A percentile compares a stretch with the other conserved stretches of the same genome.
These are phyloP conservation scores for Phytophthora citrophthora DNA, from an alignment of 352 stramenopile genomes.

Conservation along the genomic window DNA sequence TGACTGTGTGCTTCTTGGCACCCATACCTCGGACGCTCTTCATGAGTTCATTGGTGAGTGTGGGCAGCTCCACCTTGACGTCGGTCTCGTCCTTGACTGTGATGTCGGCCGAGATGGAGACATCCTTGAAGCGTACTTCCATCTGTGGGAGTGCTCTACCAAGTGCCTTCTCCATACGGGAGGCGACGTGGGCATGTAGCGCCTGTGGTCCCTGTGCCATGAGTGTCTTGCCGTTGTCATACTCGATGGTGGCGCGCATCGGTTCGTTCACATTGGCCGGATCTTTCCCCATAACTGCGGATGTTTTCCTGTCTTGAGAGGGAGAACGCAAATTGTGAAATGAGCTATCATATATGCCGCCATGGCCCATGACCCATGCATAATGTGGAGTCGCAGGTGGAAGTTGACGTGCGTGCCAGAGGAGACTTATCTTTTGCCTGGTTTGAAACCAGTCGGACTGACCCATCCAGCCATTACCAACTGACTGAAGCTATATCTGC, in stretches of 20 bases:
- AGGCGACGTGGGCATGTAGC: conserved; percentile 37
- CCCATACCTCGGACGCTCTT: conserved; percentile 21
- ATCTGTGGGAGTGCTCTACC: conserved; percentile 39
- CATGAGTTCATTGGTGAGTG: conserved; percentile 29
- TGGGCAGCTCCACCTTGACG: conserved; percentile 26
- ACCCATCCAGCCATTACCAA: not conserved
- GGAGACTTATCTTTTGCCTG: conserved; percentile 1
- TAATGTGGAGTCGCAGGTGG: not conserved
- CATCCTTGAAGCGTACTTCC: conserved; percentile 45
- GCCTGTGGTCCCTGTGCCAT: conserved; percentile 35
- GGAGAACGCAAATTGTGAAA: not conserved
- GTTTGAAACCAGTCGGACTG: not conserved
- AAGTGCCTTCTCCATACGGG: conserved; percentile 26
- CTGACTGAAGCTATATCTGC: conserved; percentile 3
- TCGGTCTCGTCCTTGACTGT: conserved; percentile 24
- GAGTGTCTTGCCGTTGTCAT: conserved; percentile 38
- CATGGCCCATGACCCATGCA: no score
- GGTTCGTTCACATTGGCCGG: not conserved
- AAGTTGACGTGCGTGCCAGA: not conserved
- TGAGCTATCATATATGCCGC: not conserved
- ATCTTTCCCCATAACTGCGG: not conserved
- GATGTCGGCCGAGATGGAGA: conserved; percentile 39
- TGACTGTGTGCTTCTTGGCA: conserved; percentile 36
- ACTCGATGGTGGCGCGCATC: conserved; percentile 28
- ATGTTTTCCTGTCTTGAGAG: no score